Percentiles rank a stretch among this genome's conserved stretches.
phyloP scores from a whole-genome alignment of 2,329 filamentous ascomycete genomes.

The Cladosporium sp. region DNA sequence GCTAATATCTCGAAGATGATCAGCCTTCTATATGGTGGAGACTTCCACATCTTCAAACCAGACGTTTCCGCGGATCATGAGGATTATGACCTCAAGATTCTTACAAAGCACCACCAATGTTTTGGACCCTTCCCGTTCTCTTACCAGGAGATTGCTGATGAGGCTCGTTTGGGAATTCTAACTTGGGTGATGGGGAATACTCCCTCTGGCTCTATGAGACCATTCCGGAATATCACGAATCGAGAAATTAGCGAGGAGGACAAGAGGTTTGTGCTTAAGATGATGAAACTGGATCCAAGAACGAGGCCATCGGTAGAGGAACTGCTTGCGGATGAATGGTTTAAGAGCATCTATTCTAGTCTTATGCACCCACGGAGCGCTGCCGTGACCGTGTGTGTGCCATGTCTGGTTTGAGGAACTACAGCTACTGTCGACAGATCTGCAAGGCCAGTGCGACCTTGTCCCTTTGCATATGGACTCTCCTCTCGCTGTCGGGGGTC shows the following conservation, averaged over 20 bases:
- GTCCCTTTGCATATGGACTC: too few relatives aligned
- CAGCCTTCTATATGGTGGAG: constrained; percentile 24
- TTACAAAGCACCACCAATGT: constrained; percentile 22
- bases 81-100: constrained; percentile 23
- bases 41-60: constrained; percentile 24
- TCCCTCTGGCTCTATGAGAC: constrained; percentile 8
- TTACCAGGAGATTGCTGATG: constrained; percentile 22
- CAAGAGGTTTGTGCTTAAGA: constrained; percentile 36
- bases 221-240: constrained; percentile 22
- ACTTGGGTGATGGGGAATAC: constrained; percentile 11
- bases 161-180: constrained; percentile 12
- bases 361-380: too few relatives aligned
- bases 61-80: constrained; percentile 17
- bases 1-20: constrained; percentile 20
- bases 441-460: too few relatives aligned
- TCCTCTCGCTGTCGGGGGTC: too few relatives aligned
- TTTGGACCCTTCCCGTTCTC: constrained; percentile 26
- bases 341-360: too few relatives aligned
- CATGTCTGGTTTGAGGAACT: too few relatives aligned
- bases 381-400: too few relatives aligned
- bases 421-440: too few relatives aligned
- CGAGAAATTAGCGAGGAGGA: constrained; percentile 30
- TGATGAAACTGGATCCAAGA: constrained; percentile 42
- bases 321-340: constrained; percentile 37
- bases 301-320: constrained; percentile 38